Base-by-base conservation (phyloP, 495 filamentous ascomycete species). In the Immersiella caudata region DNA sequence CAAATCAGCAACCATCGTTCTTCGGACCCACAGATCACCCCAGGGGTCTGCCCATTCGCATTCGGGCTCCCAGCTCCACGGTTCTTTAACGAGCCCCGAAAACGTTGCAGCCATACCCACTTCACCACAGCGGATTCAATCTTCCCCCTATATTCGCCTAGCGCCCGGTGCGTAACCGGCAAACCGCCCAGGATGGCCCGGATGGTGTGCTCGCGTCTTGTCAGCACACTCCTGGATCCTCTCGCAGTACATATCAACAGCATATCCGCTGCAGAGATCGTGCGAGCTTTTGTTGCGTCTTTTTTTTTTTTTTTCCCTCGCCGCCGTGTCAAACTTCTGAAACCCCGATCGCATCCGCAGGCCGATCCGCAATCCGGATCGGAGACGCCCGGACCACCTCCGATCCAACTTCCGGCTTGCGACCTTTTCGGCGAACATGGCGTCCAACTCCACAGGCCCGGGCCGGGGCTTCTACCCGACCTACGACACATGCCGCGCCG, bases 401-500 rank as follows among this genome's bases (percentile, higher is more conserved):
- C 54, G 54, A 57, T 2, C 54, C 20, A 2, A 18, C 8, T 24
- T 8, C 29, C 29, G 29, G 22, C 56, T 26, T 18, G 11, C 22
- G 9, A 18, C 20, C 0, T 29, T 7, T 6, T 7, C 29, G 20
- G 25, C 18, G 33, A 49, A 49, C 54, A 71, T 68, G 69, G 59
- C 72, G 24, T 16, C 62, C 20, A 49, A 62, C 27, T n/a, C 46
- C 58, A 26, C 18, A 62, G 67, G 40, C 67, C 46, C 8, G 57
- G 67, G 21, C 24, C 70, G 11, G 65, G 57, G 27, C 24, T 70
- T 63, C 56, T 26, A 66, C n/a, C 75, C 77, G 4, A 77, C 60
- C 66, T 75, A 70, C 55, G 65, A 77, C n/a, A 70, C 71, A 2
- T 90, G 89, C 75, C 67, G 66, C 16, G 68, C 82, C 16, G 40